Base-by-base conservation (phyloP, 2,329 filamentous ascomycete genomes). In the Talaromyces sp. region DNA sequence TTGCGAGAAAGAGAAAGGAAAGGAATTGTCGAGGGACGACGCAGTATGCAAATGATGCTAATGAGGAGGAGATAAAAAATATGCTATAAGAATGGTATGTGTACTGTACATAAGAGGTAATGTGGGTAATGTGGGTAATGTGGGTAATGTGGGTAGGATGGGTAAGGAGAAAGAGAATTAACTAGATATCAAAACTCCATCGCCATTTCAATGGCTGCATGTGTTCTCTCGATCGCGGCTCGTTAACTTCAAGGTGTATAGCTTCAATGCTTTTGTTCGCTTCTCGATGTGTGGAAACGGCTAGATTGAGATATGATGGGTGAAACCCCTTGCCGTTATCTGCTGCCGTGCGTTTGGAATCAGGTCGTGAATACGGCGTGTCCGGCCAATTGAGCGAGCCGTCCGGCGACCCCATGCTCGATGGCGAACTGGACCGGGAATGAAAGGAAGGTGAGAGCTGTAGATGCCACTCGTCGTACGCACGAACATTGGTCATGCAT, bases 171-270 rank as follows among this genome's bases (percentile, higher is more conserved):
- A 25, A 8, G 40, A 35, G 35, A 11, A n/a, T n/a, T n/a, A n/a
- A n/a, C 69, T 66, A 76, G 39, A 76, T 70, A 60, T 76, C 73
- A 72, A 76, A 76, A 61, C 74, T 76, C 74, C 74, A 76, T 60
- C 74, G 69, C 67, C 69, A 75, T 11, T 72, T 73, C 33, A 73
- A 63, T 37, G 65, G 66, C 57, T 71, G 66, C 21, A 73, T 62
- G 56, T 72, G 66, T 45, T 70, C 66, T 21, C 57, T 33, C 37
- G 53, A 51, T 36, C 72, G 60, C 7, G 67, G 64, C 45, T 73
- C 70, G 52, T 69, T 72, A 56, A 74, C 68, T 64, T 74, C 71
- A 52, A 75, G 37, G 21, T 72, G 72, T 15, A 73, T 55, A 37
- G 72, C 60, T 31, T 74, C 67, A 37, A 75, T 60, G 15, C 71